phyloP scores from a whole-genome alignment of 1,284 basidiomycete genomes.

The Cryptococcus sp. region DNA sequence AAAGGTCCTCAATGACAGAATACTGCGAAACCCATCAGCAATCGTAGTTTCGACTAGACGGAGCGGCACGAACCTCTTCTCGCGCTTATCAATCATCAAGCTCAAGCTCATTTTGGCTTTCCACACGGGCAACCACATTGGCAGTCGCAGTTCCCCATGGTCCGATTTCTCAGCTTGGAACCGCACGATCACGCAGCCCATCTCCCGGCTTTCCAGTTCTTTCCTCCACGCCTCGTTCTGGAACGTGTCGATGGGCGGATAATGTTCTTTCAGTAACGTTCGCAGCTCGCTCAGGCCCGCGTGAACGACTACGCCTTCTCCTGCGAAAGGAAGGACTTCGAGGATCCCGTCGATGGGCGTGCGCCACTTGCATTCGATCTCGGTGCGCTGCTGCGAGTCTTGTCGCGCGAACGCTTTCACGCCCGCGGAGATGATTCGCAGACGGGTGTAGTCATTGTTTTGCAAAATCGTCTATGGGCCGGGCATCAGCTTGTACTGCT shows the following conservation, averaged over 20 bases:
- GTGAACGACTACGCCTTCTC: slow-evolving; percentile 64
- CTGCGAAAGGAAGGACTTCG: slow-evolving; percentile 77
- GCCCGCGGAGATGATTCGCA: slow-evolving; percentile 87
- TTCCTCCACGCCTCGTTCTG: slow-evolving; percentile 56
- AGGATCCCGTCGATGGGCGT: slow-evolving; percentile 83
- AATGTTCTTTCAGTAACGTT: slow-evolving; percentile 70
- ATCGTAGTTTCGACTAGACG: background rate
- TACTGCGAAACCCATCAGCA: slow-evolving; percentile 23
- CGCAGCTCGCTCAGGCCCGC: slow-evolving; percentile 66
- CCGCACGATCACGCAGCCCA: slow-evolving; percentile 72
- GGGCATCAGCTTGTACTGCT: background rate
- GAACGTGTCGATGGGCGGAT: slow-evolving; percentile 72
- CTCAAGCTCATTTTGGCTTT: slow-evolving; percentile 80
- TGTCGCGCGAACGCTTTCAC: slow-evolving; percentile 71
- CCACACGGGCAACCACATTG: slow-evolving; percentile 84
- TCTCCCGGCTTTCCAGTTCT: slow-evolving; percentile 22
- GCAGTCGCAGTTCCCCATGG: slow-evolving; percentile 63
- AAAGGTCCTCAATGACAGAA: slow-evolving; percentile 48
- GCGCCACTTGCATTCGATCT: slow-evolving; percentile 60
- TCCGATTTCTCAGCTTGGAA: slow-evolving; percentile 63
- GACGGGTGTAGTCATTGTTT: slow-evolving; percentile 79
- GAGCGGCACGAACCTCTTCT: slow-evolving; percentile 68
- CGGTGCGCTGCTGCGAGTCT: slow-evolving; percentile 55
- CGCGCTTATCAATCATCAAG: slow-evolving; percentile 91
- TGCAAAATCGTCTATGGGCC: slow-evolving; percentile 62